Base-by-base conservation (phyloP, 805 yeast genomes). In the Nakazawaea anatomiae region DNA sequence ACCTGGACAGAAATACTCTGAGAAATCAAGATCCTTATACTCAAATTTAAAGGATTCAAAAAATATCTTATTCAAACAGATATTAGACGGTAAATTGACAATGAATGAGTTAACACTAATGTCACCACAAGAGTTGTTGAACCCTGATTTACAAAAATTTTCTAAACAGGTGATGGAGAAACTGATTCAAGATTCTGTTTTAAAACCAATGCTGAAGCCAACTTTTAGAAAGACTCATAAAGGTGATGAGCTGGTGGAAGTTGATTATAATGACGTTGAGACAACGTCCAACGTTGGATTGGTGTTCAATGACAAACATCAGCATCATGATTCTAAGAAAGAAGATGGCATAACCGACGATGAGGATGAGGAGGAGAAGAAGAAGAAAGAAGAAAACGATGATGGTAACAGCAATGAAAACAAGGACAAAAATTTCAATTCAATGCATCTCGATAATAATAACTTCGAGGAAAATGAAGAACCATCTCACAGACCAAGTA, bases 171-270 rank as follows among this genome's bases (percentile, higher is more conserved):
- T 87, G 9, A 78, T 85, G 47, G 79, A 79, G 52, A 87, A 87
- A 63, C 78, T 85, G 35, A 79, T 87, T 50, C 73, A 81, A 31
- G 83, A 85, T 51, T 76, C 87, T 14, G 86, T 90, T 11, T 68
- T 90, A 46, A 82, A 83, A 42, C 75, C 67, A 28, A 80, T 77
- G 38, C 76, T 72, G 39, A 80, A 74, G 34, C 89, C 89, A 14
- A 75, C 83, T 43, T 80, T 88, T 56, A 75, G 89, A 57, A 75
- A 89, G 59, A 88, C 96, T 3, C 96, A 89, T 63, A 87, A 86
- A 64, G 96, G 97, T 29, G 96, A 90, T 54, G 91, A 87, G 60
- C 64, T 87, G n/a, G 75, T 88, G 5, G 95, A 86, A 41, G 79
- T 74, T 28, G 78, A 73, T 39, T 64, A 62, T 45, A 64, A 62